A percentile compares a stretch with the other conserved stretches of the same genome.
Conservation (phyloP, 768 basidiomycete genomes). For the Hygrocybe coccinea region DNA sequence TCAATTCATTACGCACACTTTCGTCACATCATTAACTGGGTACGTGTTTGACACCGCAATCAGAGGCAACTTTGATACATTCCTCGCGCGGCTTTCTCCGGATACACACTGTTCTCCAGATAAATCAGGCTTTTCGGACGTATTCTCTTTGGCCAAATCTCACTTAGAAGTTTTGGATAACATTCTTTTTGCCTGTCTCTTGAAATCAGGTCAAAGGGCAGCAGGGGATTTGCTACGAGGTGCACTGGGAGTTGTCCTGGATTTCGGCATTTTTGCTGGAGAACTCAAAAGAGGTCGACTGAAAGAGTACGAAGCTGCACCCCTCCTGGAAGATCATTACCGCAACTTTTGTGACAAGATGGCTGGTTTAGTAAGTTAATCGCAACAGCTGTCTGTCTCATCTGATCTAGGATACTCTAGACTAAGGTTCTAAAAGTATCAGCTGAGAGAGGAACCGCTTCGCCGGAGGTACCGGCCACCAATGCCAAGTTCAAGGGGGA, state of each 20-base stretch:
- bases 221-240: slow-evolving; percentile 62
- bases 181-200: slow-evolving; percentile 68
- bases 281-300: slow-evolving; percentile 50
- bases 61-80: slow-evolving; percentile 67
- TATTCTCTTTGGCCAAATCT: slow-evolving; percentile 62
- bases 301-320: slow-evolving; percentile 62
- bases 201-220: slow-evolving; percentile 62
- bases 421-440: slow-evolving; percentile 50
- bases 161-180: slow-evolving; percentile 71
- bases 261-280: slow-evolving; percentile 61
- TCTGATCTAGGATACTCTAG: slow-evolving; percentile 31
- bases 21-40: slow-evolving; percentile 58
- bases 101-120: slow-evolving; percentile 24
- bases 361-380: slow-evolving; percentile 48
- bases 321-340: slow-evolving; percentile 50
- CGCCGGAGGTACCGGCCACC: background rate
- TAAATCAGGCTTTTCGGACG: slow-evolving; percentile 49
- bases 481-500: background rate
- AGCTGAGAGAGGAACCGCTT: slow-evolving; percentile 46
- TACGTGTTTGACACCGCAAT: slow-evolving; percentile 84
- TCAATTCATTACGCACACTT: slow-evolving; percentile 68
- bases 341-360: slow-evolving; percentile 51
- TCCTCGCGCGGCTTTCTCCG: slow-evolving; percentile 43
- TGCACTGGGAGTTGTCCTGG: slow-evolving; percentile 59
- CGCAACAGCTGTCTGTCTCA: slow-evolving; percentile 3